A percentile compares a stretch with the other conserved stretches of the same genome.
phyloP scores from a whole-genome alignment of 75 land plant genomes.

The Selaginella moellendorffii region DNA sequence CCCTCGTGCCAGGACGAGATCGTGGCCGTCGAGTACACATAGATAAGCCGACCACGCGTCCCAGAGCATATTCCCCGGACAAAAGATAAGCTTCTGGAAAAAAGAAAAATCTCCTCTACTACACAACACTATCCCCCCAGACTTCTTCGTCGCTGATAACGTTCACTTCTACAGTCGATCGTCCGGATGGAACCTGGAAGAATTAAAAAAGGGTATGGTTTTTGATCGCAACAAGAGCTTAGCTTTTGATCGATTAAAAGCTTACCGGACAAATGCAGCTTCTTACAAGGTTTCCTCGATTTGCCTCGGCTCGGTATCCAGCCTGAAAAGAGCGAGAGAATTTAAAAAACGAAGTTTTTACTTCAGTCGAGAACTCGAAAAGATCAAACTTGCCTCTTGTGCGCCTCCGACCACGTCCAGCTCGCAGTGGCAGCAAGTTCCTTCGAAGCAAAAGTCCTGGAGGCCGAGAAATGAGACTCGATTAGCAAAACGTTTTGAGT shows the following conservation, averaged over 20 bases:
- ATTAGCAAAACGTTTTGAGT: too few species aligned
- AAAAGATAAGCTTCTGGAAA: too few species aligned
- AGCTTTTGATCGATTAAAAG: not conserved
- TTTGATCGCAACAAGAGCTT: not conserved
- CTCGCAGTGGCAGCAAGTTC: conserved; percentile 34
- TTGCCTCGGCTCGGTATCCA: conserved; percentile 16
- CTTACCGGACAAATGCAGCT: conserved; percentile 39
- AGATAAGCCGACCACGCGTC: too few species aligned
- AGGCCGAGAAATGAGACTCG: too few species aligned
- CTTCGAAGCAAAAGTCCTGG: conserved; percentile 35
- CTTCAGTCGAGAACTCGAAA: not conserved
- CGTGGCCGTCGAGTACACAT: too few species aligned
- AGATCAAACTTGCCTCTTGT: conserved; percentile 18
- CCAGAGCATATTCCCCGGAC: too few species aligned
- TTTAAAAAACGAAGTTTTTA: not conserved
- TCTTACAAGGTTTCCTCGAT: conserved; percentile 18
- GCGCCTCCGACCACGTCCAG: conserved; percentile 34
- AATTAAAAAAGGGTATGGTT: not conserved
- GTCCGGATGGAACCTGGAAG: conserved; percentile 27
- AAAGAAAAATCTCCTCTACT: too few species aligned
- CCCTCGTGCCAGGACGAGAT: too few species aligned
- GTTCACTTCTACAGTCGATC: conserved; percentile 23
- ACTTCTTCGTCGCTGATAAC: conserved; percentile 22
- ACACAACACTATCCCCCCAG: too few species aligned
- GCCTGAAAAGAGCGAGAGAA: conserved; percentile 12